These are phyloP conservation scores for Colletotrichum scovillei DNA, from an alignment of 2,329 filamentous ascomycete genomes.

Conservation along the genomic window DNA sequence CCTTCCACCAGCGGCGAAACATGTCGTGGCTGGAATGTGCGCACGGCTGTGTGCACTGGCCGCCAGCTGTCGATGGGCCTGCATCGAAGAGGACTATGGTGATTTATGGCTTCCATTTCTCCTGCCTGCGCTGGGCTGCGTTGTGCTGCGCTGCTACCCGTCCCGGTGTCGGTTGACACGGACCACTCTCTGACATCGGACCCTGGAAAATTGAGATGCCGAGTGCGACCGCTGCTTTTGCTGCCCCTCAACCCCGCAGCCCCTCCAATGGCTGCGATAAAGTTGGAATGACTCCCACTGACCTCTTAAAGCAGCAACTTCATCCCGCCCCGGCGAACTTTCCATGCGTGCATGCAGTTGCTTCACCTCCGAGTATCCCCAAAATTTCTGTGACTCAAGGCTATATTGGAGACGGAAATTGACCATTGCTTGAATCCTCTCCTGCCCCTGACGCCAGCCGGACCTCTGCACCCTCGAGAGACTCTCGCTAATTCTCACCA, in stretches of 20 bases:
- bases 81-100: not conserved
- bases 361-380: conserved; percentile 34
- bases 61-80: conserved; percentile 22
- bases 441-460: conserved; percentile 27
- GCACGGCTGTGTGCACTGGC: conserved; percentile 4
- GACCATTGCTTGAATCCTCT: conserved; percentile 24
- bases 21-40: conserved; percentile 1
- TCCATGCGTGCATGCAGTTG: conserved; percentile 20
- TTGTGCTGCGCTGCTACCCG: not conserved
- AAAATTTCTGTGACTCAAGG: conserved; percentile 57
- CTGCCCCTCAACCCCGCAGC: conserved; percentile 34
- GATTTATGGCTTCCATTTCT: not conserved
- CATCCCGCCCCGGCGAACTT: conserved; percentile 28
- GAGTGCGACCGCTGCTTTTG: conserved; percentile 31
- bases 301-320: conserved; percentile 27
- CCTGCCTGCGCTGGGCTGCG: not conserved
- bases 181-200: conserved; percentile 23
- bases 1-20: conserved; percentile 1
- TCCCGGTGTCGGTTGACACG: conserved; percentile 16
- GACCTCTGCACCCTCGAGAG: conserved; percentile 14
- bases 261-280: not conserved
- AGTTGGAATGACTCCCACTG: conserved; percentile 4
- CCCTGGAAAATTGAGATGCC: conserved; percentile 36
- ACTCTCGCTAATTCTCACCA: conserved; percentile 52
- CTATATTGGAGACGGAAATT: conserved; percentile 28